Percentiles rank a stretch among this genome's conserved stretches.
These are phyloP conservation scores for Plasmodium relictum DNA, from an alignment of 169 alveolate genomes.

Conservation along the genomic window DNA sequence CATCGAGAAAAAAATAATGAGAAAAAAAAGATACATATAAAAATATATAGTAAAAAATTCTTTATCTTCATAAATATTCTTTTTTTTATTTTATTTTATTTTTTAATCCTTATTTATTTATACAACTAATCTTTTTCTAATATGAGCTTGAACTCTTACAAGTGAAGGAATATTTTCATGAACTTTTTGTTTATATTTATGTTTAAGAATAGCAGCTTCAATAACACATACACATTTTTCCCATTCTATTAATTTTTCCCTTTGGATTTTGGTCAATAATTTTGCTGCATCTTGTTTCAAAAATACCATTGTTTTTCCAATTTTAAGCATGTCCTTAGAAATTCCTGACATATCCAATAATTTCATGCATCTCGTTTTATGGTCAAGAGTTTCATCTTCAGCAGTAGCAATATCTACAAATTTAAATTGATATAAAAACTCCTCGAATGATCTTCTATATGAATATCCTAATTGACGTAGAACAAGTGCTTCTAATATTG, in stretches of 20 bases:
- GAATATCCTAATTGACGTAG: constrained; percentile 92
- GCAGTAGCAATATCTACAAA: constrained; percentile 86
- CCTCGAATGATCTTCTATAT: constrained; percentile 91
- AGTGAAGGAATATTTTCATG: constrained; percentile 82
- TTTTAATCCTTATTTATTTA: neutral
- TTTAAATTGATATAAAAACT: constrained; percentile 90
- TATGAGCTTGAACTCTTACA: constrained; percentile 92
- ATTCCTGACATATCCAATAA: constrained; percentile 82
- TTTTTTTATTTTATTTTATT: neutral
- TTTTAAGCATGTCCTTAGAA: constrained; percentile 78
- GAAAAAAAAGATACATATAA: neutral
- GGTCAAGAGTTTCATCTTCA: constrained; percentile 85
- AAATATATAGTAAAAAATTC: neutral
- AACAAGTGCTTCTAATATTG: constrained; percentile 93
- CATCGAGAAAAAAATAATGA: too few species aligned
- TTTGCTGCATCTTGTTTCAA: constrained; percentile 91
- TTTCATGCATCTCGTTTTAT: constrained; percentile 80
- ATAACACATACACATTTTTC: constrained; percentile 89
- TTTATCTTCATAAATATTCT: neutral
- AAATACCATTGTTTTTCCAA: constrained; percentile 94
- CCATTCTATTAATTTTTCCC: constrained; percentile 92
- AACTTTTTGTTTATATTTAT: constrained; percentile 78
- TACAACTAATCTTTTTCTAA: constrained; percentile 79
- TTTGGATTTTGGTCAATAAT: constrained; percentile 88
- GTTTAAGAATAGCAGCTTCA: constrained; percentile 87